phyloP scores from a whole-genome alignment of 2,329 filamentous ascomycete genomes.

The Phaeosphaeria sp. region DNA sequence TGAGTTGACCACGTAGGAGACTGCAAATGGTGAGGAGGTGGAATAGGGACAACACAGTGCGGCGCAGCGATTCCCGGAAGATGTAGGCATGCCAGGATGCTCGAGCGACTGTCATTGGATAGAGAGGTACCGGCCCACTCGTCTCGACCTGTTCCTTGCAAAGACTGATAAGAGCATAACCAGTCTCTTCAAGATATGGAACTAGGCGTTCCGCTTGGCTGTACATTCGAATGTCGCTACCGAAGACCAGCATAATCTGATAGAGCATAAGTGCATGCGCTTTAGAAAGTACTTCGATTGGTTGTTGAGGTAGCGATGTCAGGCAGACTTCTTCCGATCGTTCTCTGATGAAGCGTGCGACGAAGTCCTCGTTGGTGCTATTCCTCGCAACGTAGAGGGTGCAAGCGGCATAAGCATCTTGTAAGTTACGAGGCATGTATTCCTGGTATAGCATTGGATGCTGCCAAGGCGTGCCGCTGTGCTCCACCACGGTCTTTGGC shows the following conservation, averaged over 20 bases:
- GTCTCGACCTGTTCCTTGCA: slow-evolving; percentile 21
- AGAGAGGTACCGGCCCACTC: slow-evolving; percentile 43
- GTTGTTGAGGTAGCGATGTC: slow-evolving; percentile 10
- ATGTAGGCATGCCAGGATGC: slow-evolving; percentile 61
- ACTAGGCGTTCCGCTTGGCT: slow-evolving; percentile 24
- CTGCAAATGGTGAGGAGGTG: slow-evolving; percentile 50
- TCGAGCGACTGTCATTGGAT: slow-evolving; percentile 43
- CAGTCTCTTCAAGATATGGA: slow-evolving; percentile 23
- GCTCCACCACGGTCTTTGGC: slow-evolving; percentile 53
- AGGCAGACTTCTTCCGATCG: slow-evolving; percentile 54
- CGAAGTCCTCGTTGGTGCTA: slow-evolving; percentile 54
- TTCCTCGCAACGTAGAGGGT: slow-evolving; percentile 62
- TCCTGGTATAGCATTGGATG: slow-evolving; percentile 61
- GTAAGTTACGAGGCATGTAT: slow-evolving; percentile 59
- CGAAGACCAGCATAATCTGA: slow-evolving; percentile 35
- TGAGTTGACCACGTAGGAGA: slow-evolving; percentile 22
- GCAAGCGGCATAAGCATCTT: slow-evolving; percentile 63
- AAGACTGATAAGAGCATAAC: slow-evolving; percentile 8
- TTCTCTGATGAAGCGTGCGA: slow-evolving; percentile 58
- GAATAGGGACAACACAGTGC: slow-evolving; percentile 59
- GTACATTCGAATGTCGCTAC: slow-evolving; percentile 28
- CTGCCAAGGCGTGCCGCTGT: slow-evolving; percentile 61
- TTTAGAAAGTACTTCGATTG: slow-evolving; percentile 32
- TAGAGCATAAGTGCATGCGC: slow-evolving; percentile 41
- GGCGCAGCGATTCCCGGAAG: slow-evolving; percentile 61